Base-by-base conservation (phyloP, 345 rosid genomes). In the Euphorbia peplus region DNA sequence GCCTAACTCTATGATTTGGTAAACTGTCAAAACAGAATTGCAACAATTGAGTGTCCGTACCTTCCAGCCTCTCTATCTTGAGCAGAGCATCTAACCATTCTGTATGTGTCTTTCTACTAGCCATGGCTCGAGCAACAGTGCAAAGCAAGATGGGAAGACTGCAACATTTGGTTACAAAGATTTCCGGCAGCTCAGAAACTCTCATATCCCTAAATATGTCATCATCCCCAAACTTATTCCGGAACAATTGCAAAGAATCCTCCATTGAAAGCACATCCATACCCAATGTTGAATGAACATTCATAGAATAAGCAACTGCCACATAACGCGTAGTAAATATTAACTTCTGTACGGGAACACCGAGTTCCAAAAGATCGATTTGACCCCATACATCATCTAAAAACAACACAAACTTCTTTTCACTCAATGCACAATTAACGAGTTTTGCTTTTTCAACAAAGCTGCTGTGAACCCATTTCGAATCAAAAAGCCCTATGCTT, bases 401-500 rank as follows among this genome's bases (percentile, higher is more conserved):
- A 69, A 64, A 70, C 70, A 73, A 58, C 8, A 24, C 22, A 35
- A 14, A 50, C 63, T 48, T 72, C 76, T 0, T 44, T 14, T 44
- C 48, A 14, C 48, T 1, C 15, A 44, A 44, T 14, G 2, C 15
- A 44, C 15, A 9, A 44, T 1, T 2, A 8, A 44, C 12, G 48
- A 14, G 15, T 44, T 8, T 44, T 11, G 48, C 48, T 44, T 44
- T 53, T 12, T 53, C 57, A 53, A 3, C 24, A 5, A 53, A 63
- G 18, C 70, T 53, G 62, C 78, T 78, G 14, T 70, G 66, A 44
- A 70, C 58, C 81, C 81, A 74, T 12, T 72, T 18, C 18, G 25
- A 64, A 18, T 77, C 72, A 21, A 70, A 71, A 75, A 77, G 60
- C 65, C 81, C 77, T 64, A 81, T 74, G 68, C 68, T 72, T 69